Conservation (phyloP, 768 basidiomycete species). For the Gelatoporia subvermispora region DNA sequence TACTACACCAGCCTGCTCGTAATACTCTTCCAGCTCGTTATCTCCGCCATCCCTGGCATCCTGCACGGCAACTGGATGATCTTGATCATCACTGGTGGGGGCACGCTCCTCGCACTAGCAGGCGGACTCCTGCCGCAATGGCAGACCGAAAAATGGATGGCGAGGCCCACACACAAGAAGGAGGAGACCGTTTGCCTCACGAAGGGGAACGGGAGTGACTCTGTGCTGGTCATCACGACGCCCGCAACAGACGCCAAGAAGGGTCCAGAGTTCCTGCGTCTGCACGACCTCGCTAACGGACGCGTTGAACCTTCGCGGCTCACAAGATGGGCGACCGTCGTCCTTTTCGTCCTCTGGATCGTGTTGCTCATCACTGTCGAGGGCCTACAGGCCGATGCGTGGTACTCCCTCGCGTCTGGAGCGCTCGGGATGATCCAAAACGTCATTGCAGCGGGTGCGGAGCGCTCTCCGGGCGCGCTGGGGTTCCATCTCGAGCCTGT, state of each 20-base stretch:
- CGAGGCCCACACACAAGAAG: slow-evolving; percentile 6
- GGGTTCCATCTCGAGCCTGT: slow-evolving; percentile 20
- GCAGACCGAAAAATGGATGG: slow-evolving; percentile 26
- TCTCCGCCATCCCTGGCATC: slow-evolving; percentile 24
- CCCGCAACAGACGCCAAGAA: too few relatives aligned
- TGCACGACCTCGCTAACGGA: slow-evolving; percentile 27
- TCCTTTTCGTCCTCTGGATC: slow-evolving; percentile 18
- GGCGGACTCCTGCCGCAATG: slow-evolving; percentile 26
- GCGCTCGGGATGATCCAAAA: slow-evolving; percentile 24
- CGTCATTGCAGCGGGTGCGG: slow-evolving; percentile 18
- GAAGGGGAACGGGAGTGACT: slow-evolving; percentile 25
- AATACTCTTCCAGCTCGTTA: slow-evolving; percentile 23
- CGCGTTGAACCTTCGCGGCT: slow-evolving; percentile 7
- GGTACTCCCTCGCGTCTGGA: slow-evolving; percentile 20
- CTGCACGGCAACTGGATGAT: slow-evolving; percentile 24
- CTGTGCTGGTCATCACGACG: slow-evolving; percentile 21
- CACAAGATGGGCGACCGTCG: slow-evolving; percentile 8
- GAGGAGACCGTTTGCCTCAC: slow-evolving; percentile 24
- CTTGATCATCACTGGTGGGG: slow-evolving; percentile 24
- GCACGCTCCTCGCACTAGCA: slow-evolving; percentile 21
- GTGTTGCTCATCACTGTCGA: slow-evolving; percentile 21
- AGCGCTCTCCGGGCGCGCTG: slow-evolving; percentile 15
- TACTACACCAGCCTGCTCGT: slow-evolving; percentile 21
- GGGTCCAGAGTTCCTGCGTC: slow-evolving; percentile 13
- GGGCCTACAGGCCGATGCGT: slow-evolving; percentile 15